Evolutionary conservation across 2,329 filamentous ascomycete species (phyloP), one percentile per base, ranked within the genome.

Genomic region (Apiospora sp.): DNA sequence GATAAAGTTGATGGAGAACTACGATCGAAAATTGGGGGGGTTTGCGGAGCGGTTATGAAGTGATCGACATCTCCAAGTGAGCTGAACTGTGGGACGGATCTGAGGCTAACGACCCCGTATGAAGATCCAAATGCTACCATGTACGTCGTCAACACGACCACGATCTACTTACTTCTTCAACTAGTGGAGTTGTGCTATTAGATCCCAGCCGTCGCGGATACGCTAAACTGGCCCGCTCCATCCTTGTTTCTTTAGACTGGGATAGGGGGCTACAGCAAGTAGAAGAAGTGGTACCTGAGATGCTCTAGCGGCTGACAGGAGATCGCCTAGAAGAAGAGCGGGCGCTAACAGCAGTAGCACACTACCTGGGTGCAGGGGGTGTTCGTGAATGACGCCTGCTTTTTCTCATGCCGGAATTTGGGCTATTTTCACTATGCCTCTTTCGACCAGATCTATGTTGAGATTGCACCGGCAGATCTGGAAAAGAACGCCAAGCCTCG

Each of bases 91-190:
- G 12, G 34, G 41, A 13, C 16, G 34, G 58, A 64, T n/a, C 58
- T 41, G 30, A 41, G 22, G 19, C 34, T 64, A 41, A n/a, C 14
- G 30, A 3, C 19, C 58, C 58, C 30, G 34, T 19, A 22, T 37
- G 58, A 41, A 64, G 58, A 64, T 64, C 30, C 58, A 64, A 64
- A 64, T 64, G 10, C 34, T 8, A 37, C 58, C 34, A n/a, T 22
- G 27, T 41, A 24, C 58, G 34, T 64, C 58, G 34, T 64, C 34
- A 64, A 41, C 7, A 37, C 34, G 2, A 22, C 19, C 58, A 41
- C 13, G 34, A 19, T 41, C 16, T 58, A 22, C 58, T 64, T 64
- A 41, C 34, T 64, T 64, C 19, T 64, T 41, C 10, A 13, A 22
- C 10, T 49, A 41, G 30, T 2, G 3, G 34, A 3, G 8, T 64